Percentiles rank a stretch among this genome's conserved stretches.
phyloP scores from a whole-genome alignment of 2,329 filamentous ascomycete species.

The Pestalotiopsis sp. region DNA sequence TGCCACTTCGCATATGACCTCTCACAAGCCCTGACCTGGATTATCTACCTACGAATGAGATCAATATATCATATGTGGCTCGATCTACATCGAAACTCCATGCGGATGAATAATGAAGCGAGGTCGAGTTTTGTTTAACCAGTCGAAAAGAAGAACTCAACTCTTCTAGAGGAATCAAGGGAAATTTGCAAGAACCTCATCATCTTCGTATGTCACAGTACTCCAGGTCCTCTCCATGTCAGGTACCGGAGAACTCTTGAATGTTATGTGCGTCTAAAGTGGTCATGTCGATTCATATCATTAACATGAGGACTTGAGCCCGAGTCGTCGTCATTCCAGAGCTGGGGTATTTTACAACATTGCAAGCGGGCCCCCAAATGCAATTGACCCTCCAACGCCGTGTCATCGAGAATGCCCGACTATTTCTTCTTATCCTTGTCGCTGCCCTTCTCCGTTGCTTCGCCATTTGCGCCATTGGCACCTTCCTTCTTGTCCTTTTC shows the following conservation, averaged over 20 bases:
- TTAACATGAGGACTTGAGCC: slow-evolving; percentile 15
- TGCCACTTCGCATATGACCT: no score
- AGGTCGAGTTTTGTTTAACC: no score
- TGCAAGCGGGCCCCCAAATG: slow-evolving; percentile 12
- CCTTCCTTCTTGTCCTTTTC: slow-evolving; percentile 42
- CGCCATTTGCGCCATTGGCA: slow-evolving; percentile 60
- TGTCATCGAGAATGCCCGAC: slow-evolving; percentile 22
- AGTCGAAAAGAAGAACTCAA: no score
- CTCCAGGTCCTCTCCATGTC: no score
- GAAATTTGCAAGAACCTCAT: no score
- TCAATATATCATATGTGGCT: no score
- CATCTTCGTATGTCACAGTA: no score
- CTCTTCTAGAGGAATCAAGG: no score
- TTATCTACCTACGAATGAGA: no score
- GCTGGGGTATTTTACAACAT: slow-evolving; percentile 18
- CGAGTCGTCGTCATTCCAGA: slow-evolving; percentile 10
- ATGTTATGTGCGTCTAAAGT: not conserved
- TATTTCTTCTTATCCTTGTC: slow-evolving; percentile 54
- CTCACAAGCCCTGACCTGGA: no score
- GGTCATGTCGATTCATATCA: slow-evolving; percentile 1
- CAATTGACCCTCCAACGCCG: slow-evolving; percentile 3
- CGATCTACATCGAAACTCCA: no score
- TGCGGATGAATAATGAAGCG: no score
- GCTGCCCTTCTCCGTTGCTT: slow-evolving; percentile 36
- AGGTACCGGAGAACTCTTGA: not conserved